Base-by-base conservation (phyloP, 768 basidiomycete genomes). In the Podaxis mareebaensis region DNA sequence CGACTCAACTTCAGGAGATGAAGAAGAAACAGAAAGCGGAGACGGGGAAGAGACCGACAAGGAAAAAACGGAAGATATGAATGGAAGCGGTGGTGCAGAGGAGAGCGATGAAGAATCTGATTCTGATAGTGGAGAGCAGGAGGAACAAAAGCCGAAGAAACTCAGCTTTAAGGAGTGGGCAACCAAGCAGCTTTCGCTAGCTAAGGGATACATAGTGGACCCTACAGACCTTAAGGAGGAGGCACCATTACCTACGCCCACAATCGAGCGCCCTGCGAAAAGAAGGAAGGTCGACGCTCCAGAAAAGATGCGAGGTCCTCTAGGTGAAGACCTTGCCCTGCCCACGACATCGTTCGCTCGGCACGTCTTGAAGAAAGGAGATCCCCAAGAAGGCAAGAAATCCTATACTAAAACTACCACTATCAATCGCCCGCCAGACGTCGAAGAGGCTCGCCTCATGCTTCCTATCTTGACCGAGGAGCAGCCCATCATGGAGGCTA, bases 401-500 rank as follows among this genome's bases (percentile, higher is more conserved):
- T 42, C 67, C 48, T 78, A 69, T 56, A 58, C 72, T 28, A 87
- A 87, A 67, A 74, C 75, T 30, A 75, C 90, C 46, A 69, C 78
- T 5, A 81, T 97, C 40, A 79, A 73, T 20, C 86, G 96, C 13
- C 85, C 88, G 3, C 68, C 79, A 13, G 90, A 90, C 20, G 86
- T 96, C 4, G 84, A 92, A 65, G 91, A 91, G 65, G 81, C 88
- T 2, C 81, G 97, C 48, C 75, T 95, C 57, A 78, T 90, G 63
- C 77, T 99, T 1, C 97, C 97, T 3, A 94, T 99, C 65, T 84
- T 93, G 20, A 86, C 91, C 6, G 96, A 99, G 73, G 97, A 99
- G 70, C 95, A 99, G 70, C 82, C 86, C 2, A 94, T 99, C 60
- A 91, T 99, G 88, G 95, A 96, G 70, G 86, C 94, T 4, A 86